These are phyloP conservation scores for Hortaea sp. DNA, from an alignment of 2,329 filamentous ascomycete species.

Conservation along the genomic window DNA sequence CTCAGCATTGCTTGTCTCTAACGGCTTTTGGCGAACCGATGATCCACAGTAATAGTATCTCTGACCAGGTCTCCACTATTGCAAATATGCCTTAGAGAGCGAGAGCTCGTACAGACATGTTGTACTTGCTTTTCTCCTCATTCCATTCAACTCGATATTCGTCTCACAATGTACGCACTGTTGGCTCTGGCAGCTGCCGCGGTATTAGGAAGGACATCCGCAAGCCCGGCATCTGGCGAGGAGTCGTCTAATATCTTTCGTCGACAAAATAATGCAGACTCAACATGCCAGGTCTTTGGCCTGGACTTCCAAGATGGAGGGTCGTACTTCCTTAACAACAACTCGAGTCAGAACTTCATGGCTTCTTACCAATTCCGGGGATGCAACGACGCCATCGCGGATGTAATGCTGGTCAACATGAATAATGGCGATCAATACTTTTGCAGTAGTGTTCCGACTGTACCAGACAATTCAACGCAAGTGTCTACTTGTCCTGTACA, in stretches of 20 bases:
- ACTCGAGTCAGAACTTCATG: neutral
- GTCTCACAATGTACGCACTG: neutral
- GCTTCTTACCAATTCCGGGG: neutral
- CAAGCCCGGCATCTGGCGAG: neutral
- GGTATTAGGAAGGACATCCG: neutral
- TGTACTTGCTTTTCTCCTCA: too few relatives aligned
- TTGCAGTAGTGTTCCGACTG: neutral
- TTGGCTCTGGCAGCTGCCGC: neutral
- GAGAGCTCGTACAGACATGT: too few relatives aligned
- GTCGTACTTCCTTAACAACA: neutral
- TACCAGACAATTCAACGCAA: neutral
- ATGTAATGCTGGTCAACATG: neutral
- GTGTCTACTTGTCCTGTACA: neutral
- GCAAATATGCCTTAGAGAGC: too few relatives aligned
- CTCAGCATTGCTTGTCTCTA: too few relatives aligned
- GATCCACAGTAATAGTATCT: too few relatives aligned
- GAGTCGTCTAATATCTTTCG: too few relatives aligned
- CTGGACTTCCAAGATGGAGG: neutral
- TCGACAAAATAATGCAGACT: too few relatives aligned
- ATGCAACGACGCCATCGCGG: neutral
- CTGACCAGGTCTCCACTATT: too few relatives aligned
- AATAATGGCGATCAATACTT: neutral
- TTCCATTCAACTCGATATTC: neutral
- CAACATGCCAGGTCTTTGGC: neutral
- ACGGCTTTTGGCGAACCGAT: too few relatives aligned